Conservation (phyloP, 78 protist species). For the Trichosphaerium sp. region DNA sequence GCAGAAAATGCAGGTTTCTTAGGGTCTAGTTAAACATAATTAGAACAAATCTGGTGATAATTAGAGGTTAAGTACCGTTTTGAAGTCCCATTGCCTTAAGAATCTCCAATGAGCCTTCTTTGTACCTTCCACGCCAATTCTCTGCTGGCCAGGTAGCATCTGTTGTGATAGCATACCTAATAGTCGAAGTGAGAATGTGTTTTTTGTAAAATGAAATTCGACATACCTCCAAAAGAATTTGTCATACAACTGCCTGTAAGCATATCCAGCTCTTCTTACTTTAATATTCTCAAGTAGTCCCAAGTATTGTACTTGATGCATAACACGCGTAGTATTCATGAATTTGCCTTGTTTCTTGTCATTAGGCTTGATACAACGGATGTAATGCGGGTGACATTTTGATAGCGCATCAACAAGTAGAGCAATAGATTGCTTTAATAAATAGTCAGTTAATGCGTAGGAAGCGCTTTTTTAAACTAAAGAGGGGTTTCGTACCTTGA, state of each 20-base stretch:
- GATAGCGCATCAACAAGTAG: constrained; percentile 54
- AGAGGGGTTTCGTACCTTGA: constrained; percentile 16
- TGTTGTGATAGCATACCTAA: too few relatives aligned
- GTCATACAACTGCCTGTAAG: constrained; percentile 67
- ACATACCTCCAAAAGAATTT: constrained; percentile 65
- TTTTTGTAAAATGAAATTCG: too few relatives aligned
- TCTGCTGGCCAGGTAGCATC: too few relatives aligned
- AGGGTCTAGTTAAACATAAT: too few relatives aligned
- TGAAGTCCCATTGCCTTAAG: too few relatives aligned
- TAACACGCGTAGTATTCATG: constrained; percentile 36
- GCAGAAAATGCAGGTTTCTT: too few relatives aligned
- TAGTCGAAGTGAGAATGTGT: too few relatives aligned
- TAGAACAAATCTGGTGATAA: too few relatives aligned
- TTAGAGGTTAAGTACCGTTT: too few relatives aligned
- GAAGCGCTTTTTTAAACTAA: neutral
- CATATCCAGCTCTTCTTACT: constrained; percentile 81
- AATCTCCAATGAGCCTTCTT: constrained; percentile 10
- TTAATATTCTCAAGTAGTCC: constrained; percentile 76
- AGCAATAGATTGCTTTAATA: constrained; percentile 20
- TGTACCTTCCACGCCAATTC: too few relatives aligned
- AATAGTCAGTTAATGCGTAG: neutral
- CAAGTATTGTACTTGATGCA: constrained; percentile 65
- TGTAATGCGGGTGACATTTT: constrained; percentile 47
- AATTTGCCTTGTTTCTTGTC: constrained; percentile 29
- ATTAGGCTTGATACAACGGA: constrained; percentile 78